Base-by-base conservation (phyloP, 75 land plant species). In the Pinus tabuliformis region DNA sequence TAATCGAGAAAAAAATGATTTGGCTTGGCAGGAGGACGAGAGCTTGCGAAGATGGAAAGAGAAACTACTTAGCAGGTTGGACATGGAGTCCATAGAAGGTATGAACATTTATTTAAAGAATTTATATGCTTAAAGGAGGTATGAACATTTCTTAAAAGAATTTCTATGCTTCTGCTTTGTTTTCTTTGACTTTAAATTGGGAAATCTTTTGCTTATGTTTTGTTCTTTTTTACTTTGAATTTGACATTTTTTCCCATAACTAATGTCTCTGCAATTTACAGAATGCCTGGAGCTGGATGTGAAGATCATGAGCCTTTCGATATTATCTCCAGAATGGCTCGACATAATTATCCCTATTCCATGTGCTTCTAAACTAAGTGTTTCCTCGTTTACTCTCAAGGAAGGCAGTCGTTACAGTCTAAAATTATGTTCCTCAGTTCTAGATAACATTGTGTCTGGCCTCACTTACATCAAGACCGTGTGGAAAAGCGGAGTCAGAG, bases 401-500 rank as follows among this genome's bases (percentile, higher is more conserved):
- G 98, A 92, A 79, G 93, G 95, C 3, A 89, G 88, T 81, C 71
- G 75, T 12, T 92, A 90, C 83, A 72, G 76, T 49, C 78, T 92
- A 66, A 92, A 84, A 66, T 90, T 92, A 82, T 76, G 78, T 4
- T 90, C 92, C 82, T 57, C 80, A 2, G 98, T 95, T 22, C 86
- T 78, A 75, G 84, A 88, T 74, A 92, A 95, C 83, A 89, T 95
- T 73, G 98, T 95, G 22, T 89, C 91, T 0, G 98, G 98, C 12
- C 86, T 95, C 77, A 82, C 72, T 54, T 92, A 89, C 86, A 81
- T 79, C 12, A 93, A 95, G 78, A 86, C 86, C 0, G 98, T 95
- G 14, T 95, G 98, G 98, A 95, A 95, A 84, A 85, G 85, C 77
- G 92, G 92, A 28, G 26, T 93, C 64, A 85, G 84, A 75, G 95